Percentiles rank a stretch among this genome's conserved stretches.
phyloP scores from a whole-genome alignment of 257 asterid species.

The Solanum sejunctum region DNA sequence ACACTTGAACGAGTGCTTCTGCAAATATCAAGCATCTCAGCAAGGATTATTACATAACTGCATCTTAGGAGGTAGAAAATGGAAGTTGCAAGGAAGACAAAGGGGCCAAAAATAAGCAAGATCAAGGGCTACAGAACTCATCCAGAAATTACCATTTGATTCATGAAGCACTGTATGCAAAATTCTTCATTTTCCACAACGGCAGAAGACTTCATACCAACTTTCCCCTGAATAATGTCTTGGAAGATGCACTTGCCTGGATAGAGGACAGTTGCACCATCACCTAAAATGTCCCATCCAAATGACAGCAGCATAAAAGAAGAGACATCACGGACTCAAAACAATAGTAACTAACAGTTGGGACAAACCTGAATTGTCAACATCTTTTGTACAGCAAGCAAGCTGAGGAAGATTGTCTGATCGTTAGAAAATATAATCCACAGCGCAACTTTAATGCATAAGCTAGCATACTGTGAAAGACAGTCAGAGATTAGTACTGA shows the following conservation, averaged over 20 bases:
- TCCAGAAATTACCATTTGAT: constrained; percentile 55
- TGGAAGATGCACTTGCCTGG: constrained; percentile 39
- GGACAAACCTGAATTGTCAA: constrained; percentile 45
- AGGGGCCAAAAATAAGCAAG: neutral
- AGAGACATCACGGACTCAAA: neutral
- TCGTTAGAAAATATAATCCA: neutral
- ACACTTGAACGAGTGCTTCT: neutral
- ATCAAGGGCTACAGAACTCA: neutral
- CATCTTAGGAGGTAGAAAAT: neutral
- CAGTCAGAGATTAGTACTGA: neutral
- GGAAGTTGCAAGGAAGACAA: neutral
- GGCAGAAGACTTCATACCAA: constrained; percentile 48
- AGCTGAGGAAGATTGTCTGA: constrained; percentile 29
- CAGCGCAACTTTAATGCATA: neutral
- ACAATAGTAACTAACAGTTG: neutral
- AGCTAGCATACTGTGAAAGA: neutral
- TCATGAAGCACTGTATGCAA: constrained; percentile 39
- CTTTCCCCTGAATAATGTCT: constrained; percentile 39
- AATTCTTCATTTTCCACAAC: constrained; percentile 31
- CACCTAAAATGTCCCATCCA: constrained; percentile 20
- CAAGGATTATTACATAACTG: neutral
- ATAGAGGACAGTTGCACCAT: neutral
- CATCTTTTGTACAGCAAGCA: constrained; percentile 41
- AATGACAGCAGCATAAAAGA: neutral
- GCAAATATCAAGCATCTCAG: neutral